phyloP scores from a whole-genome alignment of 768 basidiomycete genomes.

The Trametes gibbosa region DNA sequence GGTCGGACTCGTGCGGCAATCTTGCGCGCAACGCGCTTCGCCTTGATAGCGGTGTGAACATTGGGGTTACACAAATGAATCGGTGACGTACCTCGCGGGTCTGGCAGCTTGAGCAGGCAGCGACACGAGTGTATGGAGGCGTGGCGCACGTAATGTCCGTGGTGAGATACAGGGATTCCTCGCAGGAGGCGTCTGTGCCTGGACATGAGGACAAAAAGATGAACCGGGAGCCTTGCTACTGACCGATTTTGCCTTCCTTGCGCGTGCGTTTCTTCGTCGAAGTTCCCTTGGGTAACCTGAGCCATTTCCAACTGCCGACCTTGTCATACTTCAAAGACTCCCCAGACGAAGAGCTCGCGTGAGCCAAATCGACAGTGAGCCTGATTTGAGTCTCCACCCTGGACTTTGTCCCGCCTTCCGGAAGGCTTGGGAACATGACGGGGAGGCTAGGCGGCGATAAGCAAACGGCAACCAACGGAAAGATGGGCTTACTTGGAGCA shows the following conservation, averaged over 20 bases:
- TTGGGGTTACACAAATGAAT: conserved; percentile 1
- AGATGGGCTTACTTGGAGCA: conserved; percentile 61
- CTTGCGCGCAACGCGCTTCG: conserved; percentile 88
- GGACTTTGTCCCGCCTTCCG: conserved; percentile 80
- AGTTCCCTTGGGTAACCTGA: conserved; percentile 76
- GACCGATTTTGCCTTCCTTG: conserved; percentile 82
- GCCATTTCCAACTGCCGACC: conserved; percentile 89
- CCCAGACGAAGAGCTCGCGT: conserved; percentile 55
- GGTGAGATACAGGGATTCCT: conserved; percentile 69
- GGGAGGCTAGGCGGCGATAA: conserved; percentile 51
- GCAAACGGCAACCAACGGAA: not conserved
- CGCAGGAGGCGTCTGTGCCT: conserved; percentile 57
- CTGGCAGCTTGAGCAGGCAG: conserved; percentile 87
- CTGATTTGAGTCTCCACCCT: conserved; percentile 95
- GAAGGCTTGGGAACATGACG: conserved; percentile 81
- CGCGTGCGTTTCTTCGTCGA: conserved; percentile 82
- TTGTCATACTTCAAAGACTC: conserved; percentile 69
- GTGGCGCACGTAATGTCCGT: conserved; percentile 80
- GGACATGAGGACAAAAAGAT: conserved; percentile 13
- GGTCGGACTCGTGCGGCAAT: conserved; percentile 82
- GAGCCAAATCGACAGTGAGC: conserved; percentile 75
- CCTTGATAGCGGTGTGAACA: conserved; percentile 40
- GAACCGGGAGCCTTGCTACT: conserved; percentile 20
- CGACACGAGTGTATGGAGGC: conserved; percentile 69
- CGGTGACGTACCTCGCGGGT: conserved; percentile 68